These are phyloP conservation scores for Xylaria sp. DNA, from an alignment of 2,329 filamentous ascomycete species.

Conservation along the genomic window DNA sequence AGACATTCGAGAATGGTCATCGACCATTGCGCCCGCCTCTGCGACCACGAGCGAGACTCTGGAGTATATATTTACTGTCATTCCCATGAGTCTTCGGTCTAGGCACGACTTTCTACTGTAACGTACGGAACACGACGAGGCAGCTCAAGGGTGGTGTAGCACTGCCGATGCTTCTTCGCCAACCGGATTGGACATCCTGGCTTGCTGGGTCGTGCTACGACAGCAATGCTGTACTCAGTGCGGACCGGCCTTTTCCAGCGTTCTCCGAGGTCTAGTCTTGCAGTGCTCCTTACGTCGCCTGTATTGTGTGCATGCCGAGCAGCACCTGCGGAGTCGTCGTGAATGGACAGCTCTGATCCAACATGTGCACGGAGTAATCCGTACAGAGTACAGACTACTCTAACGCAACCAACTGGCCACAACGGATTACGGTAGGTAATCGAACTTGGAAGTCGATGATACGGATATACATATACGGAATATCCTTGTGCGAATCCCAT, in stretches of 20 bases:
- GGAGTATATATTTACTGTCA: not conserved
- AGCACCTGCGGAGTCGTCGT: too few relatives aligned
- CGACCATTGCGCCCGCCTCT: too few relatives aligned
- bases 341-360: too few relatives aligned
- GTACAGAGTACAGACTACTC: not conserved
- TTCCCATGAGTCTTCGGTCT: not conserved
- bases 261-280: constrained; percentile 1
- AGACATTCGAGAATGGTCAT: not conserved
- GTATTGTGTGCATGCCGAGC: not conserved
- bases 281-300: not conserved
- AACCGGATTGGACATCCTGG: not conserved
- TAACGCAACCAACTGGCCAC: not conserved
- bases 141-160: not conserved
- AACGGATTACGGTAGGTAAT: not conserved
- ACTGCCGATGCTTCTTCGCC: not conserved
- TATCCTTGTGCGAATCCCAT: constrained; percentile 10
- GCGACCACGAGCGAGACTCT: not conserved
- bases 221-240: not conserved
- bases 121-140: not conserved
- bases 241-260: not conserved
- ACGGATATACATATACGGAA: too few relatives aligned
- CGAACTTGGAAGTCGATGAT: not conserved
- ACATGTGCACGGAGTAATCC: too few relatives aligned
- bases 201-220: not conserved
- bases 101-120: not conserved